Base-by-base conservation (phyloP, 805 yeast genomes). In the Kazachstania africana region DNA sequence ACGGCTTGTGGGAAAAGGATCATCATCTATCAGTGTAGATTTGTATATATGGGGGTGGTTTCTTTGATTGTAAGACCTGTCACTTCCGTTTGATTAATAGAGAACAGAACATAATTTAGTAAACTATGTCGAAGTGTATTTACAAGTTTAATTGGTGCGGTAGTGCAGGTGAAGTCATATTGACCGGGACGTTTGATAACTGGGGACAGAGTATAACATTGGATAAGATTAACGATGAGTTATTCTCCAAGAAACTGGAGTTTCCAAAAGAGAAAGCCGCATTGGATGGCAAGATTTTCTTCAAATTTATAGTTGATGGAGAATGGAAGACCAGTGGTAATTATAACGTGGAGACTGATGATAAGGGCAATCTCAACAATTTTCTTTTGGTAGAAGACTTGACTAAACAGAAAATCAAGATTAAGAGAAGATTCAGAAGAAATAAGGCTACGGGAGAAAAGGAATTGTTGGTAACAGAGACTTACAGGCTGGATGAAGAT, bases 141-240 rank as follows among this genome's bases (percentile, higher is more conserved):
- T 48, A 48, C 31, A 46, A 47, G 12, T 52, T 55, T 34, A 44
- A 33, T 13, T 53, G 69, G 68, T 65, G 68, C 28, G 43, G 52
- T n/a, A 78, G 81, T 33, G 70, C 70, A 10, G 34, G 48, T 12
- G 61, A 63, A 18, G 85, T 78, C 34, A 60, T 67, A 38, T 70
- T 78, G 31, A 76, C 85, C 17, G 87, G 87, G 37, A 66, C 73
- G 30, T 76, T 76, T 46, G 81, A 75, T 47, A 62, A 70, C 47
- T 78, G 87, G 87, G 44, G 66, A 24, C 67, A 71, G 36, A 53
- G 72, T 1, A 56, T 21, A 9, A 4, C 17, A 13, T 14, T 29
- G 15, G 3, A 27, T 5, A 5, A 12, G 24, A 70, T 32, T 71
- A 70, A 78, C 72, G 33, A 70, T 73, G 44, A 68, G 67, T 36